Evolutionary conservation across 495 filamentous ascomycete genomes (phyloP), one percentile per base, ranked within the genome.

Genomic region (Bacidia gigantensis): DNA sequence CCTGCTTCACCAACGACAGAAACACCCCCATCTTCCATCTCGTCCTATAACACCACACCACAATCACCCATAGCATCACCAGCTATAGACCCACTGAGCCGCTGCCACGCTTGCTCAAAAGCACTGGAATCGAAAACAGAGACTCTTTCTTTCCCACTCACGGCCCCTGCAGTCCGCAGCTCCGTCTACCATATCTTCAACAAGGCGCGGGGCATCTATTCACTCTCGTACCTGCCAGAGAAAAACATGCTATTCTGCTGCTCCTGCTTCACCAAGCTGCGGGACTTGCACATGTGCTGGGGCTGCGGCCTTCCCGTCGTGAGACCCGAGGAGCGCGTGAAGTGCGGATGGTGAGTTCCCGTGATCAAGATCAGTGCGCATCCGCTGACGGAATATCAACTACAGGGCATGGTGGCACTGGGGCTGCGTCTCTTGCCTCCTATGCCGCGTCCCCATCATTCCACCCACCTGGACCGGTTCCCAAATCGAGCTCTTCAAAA

Each of bases 341-440:
- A 49, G 10, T 62, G 54, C 38, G 60, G 60, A 11, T 62, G 58
- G 60, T 35, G 14, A 55, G 53, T 35, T 35, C 26, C n/a, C n/a
- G n/a, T n/a, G n/a, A n/a, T n/a, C n/a, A n/a, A n/a, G n/a, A n/a
- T n/a, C n/a, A n/a, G n/a, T n/a, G n/a, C n/a, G n/a, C n/a, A n/a
- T n/a, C n/a, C n/a, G n/a, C n/a, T n/a, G n/a, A n/a, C n/a, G n/a
- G n/a, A n/a, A 35, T 14, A 35, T 14, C 29, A 35, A 5, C 5
- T 35, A 7, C 29, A 35, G 29, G 29, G 44, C 44, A 22, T 53
- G 41, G 51, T 53, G 51, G 51, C 51, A 53, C 29, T 53, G 42
- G 44, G 14, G 21, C n/a, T 53, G 51, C 32, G 22, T 53, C 17
- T 21, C 42, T 18, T 53, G 51, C 44, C 17, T 53, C 9, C 18